Evolutionary conservation across 2,329 filamentous ascomycete species (phyloP), one percentile per base, ranked within the genome.

Genomic region (Fusarium lyarnte): DNA sequence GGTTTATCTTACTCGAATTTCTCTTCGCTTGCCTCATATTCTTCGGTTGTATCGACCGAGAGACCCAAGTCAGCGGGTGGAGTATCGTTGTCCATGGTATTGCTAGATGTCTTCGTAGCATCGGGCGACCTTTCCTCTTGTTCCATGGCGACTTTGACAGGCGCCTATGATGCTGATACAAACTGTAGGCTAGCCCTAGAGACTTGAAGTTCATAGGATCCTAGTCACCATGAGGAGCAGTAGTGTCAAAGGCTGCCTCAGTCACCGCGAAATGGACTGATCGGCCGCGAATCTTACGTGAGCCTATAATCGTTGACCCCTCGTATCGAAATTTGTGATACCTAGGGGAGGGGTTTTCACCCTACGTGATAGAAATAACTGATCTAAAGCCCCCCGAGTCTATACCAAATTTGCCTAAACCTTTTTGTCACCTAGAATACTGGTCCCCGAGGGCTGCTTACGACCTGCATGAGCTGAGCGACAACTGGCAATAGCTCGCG

Each of bases 401-500:
- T 31, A 29, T 9, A 31, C 45, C 3, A 12, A 47, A 14, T 10
- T n/a, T n/a, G 8, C 21, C 7, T 31, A 3, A 31, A 12, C 12
- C 0, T 31, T 47, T 47, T 23, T 17, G 10, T 47, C 45, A 16
- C 13, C 21, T 23, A 3, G 0, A 3, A 31, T 9, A 17, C 6
- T 29, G 45, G 21, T 31, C 46, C 46, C 46, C 46, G 45, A 31
- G 27, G 27, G 45, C 27, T 47, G 49, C 49, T 52, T 27, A 52
- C 49, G 12, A 8, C 13, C 4, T 27, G 49, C 49, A 52, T 52
- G 6, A 21, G 49, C 49, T 52, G 33, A 52, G 36, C 1, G 33
- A 38, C 13, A 36, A 52, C 33, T 21, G 23, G 23, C 19, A 6
- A 11, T 35, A 36, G 31, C 17, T 9, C n/a, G 7, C 31, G 23